phyloP scores from a whole-genome alignment of 2,329 filamentous ascomycete genomes.

The Colletotrichum lindemuthianum region DNA sequence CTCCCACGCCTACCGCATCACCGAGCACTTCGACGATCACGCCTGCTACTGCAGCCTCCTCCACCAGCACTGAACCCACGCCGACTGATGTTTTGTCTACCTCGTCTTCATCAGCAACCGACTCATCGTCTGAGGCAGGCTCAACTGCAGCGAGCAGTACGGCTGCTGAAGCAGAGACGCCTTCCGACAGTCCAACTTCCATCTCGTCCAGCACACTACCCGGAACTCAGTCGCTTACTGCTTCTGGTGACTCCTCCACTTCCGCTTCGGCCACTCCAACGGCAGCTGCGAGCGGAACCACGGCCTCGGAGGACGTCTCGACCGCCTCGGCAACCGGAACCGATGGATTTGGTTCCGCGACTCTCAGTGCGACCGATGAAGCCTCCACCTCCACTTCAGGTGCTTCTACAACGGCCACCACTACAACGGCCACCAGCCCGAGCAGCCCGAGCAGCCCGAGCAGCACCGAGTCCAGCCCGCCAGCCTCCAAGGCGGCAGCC shows the following conservation, averaged over 20 bases:
- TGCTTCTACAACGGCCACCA: conserved; percentile 7
- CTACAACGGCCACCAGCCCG: conserved; percentile 6
- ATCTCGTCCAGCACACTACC: neutral
- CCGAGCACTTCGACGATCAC: conserved; percentile 20
- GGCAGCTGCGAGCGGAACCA: neutral
- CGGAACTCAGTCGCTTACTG: neutral
- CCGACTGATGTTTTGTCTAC: neutral
- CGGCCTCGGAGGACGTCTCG: neutral
- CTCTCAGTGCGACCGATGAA: neutral
- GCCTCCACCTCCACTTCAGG: neutral
- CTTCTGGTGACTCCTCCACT: neutral
- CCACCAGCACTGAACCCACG: conserved; percentile 2
- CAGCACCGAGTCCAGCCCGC: neutral
- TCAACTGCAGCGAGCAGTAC: neutral
- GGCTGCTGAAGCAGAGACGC: neutral
- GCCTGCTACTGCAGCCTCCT: conserved; percentile 3
- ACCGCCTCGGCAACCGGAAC: conserved; percentile 5
- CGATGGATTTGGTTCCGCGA: neutral
- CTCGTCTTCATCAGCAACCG: neutral
- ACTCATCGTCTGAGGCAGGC: neutral
- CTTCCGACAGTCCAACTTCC: neutral
- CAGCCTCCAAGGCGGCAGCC: conserved; percentile 2
- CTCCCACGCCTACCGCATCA: conserved; percentile 4
- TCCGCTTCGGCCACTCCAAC: neutral
- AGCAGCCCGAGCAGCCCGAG: conserved; percentile 6